A percentile compares a stretch with the other conserved stretches of the same genome.
phyloP scores from a whole-genome alignment of 805 yeast genomes.

The Hanseniaspora valbyensis region DNA sequence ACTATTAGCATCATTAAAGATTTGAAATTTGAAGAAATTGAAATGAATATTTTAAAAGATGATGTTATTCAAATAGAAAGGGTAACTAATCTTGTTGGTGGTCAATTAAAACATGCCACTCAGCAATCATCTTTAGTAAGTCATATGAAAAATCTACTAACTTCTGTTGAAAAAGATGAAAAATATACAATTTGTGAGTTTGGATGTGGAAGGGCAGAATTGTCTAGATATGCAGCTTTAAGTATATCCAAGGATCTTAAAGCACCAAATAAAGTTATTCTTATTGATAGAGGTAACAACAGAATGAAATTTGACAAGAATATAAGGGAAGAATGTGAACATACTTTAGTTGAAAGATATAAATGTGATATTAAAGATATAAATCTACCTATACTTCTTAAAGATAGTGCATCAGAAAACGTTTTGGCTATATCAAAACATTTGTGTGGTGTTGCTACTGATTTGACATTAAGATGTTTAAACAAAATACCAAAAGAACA shows the following conservation, averaged over 20 bases:
- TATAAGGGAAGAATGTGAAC: constrained; percentile 41
- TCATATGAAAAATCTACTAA: constrained; percentile 40
- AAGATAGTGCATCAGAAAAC: constrained; percentile 16
- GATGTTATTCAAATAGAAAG: constrained; percentile 32
- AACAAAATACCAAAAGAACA: constrained; percentile 17
- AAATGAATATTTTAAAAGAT: constrained; percentile 23
- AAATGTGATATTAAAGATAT: constrained; percentile 76
- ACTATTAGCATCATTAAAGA: constrained; percentile 31
- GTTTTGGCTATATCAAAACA: constrained; percentile 72
- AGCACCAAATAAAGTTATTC: constrained; percentile 24
- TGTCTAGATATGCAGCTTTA: constrained; percentile 48
- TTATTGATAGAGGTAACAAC: constrained; percentile 67
- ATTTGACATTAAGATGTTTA: constrained; percentile 61
- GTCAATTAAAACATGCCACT: constrained; percentile 59
- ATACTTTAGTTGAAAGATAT: constrained; percentile 38
- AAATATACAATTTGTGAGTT: constrained; percentile 49
- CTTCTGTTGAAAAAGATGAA: constrained; percentile 17
- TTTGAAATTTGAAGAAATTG: constrained; percentile 28
- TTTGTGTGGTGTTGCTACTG: constrained; percentile 90
- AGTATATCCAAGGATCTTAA: neutral
- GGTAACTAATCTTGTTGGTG: constrained; percentile 34
- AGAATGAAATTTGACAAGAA: constrained; percentile 70
- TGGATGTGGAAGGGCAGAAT: constrained; percentile 87
- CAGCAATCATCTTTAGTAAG: constrained; percentile 78
- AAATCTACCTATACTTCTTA: constrained; percentile 37